Percentiles rank a stretch among this genome's conserved stretches.
Conservation (phyloP, 495 filamentous ascomycete genomes). For the Aspergillus avenaceus region DNA sequence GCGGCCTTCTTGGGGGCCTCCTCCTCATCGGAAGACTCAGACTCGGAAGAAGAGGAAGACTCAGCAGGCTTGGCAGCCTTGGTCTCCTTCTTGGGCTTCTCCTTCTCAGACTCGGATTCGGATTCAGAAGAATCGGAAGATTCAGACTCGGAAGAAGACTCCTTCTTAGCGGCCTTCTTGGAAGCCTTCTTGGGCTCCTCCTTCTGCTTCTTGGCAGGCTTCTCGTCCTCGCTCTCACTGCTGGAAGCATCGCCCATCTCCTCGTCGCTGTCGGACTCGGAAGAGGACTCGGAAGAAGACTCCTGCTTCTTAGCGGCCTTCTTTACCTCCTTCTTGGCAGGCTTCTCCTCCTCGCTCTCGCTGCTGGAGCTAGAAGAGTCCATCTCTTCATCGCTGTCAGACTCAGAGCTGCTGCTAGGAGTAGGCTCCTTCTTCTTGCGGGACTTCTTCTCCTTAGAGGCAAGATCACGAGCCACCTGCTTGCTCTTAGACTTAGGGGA, state of each 20-base stretch:
- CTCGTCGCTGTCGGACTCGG: slow-evolving; percentile 30
- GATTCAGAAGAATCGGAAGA: slow-evolving; percentile 19
- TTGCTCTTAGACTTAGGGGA: slow-evolving; percentile 50
- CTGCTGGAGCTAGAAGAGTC: slow-evolving; percentile 32
- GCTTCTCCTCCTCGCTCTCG: slow-evolving; percentile 30
- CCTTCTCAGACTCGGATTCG: slow-evolving; percentile 22
- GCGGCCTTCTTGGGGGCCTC: slow-evolving; percentile 34
- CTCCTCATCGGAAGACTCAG: slow-evolving; percentile 22
- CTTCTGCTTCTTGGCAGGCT: slow-evolving; percentile 13
- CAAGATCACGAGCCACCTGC: slow-evolving; percentile 41
- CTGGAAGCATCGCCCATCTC: slow-evolving; percentile 23
- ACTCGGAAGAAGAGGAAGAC: slow-evolving; percentile 12
- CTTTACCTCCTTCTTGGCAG: slow-evolving; percentile 34
- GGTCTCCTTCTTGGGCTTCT: slow-evolving; percentile 28
- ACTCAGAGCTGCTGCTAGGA: slow-evolving; percentile 45
- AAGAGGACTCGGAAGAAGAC: slow-evolving; percentile 34
- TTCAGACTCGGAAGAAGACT: slow-evolving; percentile 21
- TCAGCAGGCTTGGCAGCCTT: slow-evolving; percentile 5
- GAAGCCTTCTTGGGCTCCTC: slow-evolving; percentile 21
- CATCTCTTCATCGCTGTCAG: slow-evolving; percentile 39
- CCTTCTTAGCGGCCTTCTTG: slow-evolving; percentile 21
- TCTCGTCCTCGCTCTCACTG: slow-evolving; percentile 26
- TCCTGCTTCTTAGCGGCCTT: slow-evolving; percentile 34
- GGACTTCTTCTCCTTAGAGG: slow-evolving; percentile 38
- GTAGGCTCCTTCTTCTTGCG: slow-evolving; percentile 46